Percentiles rank a stretch among this genome's conserved stretches.
Conservation (phyloP, 257 asterid genomes). For the Solanum lignicaule region DNA sequence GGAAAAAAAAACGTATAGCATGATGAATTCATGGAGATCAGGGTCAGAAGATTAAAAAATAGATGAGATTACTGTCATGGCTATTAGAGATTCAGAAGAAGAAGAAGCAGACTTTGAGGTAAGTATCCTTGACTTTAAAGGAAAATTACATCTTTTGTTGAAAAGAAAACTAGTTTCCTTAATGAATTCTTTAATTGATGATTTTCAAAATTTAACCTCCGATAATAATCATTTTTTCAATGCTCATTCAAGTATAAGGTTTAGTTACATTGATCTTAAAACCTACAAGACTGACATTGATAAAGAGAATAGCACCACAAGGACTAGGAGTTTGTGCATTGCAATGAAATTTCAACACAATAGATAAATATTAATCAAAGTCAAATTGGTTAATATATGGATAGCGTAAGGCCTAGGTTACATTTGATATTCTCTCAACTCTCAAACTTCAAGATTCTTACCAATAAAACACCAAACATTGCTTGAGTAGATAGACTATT, state of each 20-base stretch:
- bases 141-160: too few relatives aligned
- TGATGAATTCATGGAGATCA: neutral
- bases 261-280: neutral
- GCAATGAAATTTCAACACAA: too few relatives aligned
- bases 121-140: neutral
- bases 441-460: too few relatives aligned
- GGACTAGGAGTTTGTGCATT: neutral
- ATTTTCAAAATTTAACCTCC: neutral
- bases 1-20: neutral
- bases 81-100: neutral
- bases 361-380: too few relatives aligned
- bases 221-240: too few relatives aligned
- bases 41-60: neutral
- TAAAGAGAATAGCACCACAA: neutral
- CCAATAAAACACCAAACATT: too few relatives aligned
- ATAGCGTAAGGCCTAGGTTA: too few relatives aligned
- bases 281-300: neutral
- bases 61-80: neutral
- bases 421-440: too few relatives aligned
- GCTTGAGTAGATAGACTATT: too few relatives aligned
- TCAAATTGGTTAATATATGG: too few relatives aligned
- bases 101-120: neutral
- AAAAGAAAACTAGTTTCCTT: too few relatives aligned
- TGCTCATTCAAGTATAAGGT: neutral
- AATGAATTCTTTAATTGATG: too few relatives aligned